Percentiles rank a stretch among this genome's conserved stretches.
These are phyloP conservation scores for Chalciporus pseudorubinellus DNA, from an alignment of 768 basidiomycete species.

Conservation along the genomic window DNA sequence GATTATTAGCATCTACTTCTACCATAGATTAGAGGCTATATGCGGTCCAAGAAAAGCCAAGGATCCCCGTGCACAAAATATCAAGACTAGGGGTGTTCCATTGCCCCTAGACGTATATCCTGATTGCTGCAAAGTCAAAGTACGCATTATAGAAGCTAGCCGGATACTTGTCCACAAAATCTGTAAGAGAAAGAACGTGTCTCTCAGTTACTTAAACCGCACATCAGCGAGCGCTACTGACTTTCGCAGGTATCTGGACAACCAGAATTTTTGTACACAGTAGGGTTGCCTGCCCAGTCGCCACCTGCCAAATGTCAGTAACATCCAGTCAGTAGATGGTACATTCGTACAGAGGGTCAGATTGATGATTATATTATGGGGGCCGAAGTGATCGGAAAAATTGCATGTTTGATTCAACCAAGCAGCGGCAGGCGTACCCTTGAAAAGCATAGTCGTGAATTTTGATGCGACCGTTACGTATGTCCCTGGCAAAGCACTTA, in stretches of 20 bases:
- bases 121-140: conserved; percentile 66
- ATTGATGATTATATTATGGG: conserved; percentile 37
- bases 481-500: conserved; percentile 9
- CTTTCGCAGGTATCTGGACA: conserved; percentile 55
- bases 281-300: conserved; percentile 51
- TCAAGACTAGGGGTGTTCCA: conserved; percentile 8
- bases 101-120: conserved; percentile 42
- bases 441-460: background rate
- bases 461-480: background rate
- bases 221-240: conserved; percentile 29
- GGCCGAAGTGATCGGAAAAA: conserved; percentile 34
- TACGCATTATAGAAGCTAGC: conserved; percentile 64
- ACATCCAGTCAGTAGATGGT: background rate
- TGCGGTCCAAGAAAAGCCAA: background rate
- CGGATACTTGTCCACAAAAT: conserved; percentile 46
- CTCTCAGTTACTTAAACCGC: background rate
- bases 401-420: conserved; percentile 38
- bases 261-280: conserved; percentile 43
- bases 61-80: background rate
- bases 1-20: background rate
- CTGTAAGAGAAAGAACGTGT: conserved; percentile 29
- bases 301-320: conserved; percentile 41
- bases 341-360: conserved; percentile 59
- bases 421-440: conserved; percentile 34
- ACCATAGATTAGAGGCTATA: background rate